These are phyloP conservation scores for Endocalyx cinctus DNA, from an alignment of 2,329 filamentous ascomycete species.

Conservation along the genomic window DNA sequence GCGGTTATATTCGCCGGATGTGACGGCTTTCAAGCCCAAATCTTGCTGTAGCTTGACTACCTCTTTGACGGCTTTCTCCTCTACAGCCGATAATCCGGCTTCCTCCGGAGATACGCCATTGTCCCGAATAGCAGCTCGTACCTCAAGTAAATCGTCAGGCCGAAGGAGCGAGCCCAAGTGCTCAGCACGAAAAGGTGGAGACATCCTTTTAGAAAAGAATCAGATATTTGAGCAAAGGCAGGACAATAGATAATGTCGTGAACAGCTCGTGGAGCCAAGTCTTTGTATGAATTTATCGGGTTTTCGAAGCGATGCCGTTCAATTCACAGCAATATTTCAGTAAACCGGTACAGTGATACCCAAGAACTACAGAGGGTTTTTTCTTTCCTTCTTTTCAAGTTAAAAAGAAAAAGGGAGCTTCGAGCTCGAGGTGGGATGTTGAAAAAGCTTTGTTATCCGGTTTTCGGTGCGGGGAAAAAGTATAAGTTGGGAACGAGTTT, in stretches of 20 bases:
- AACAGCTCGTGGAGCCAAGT: too few species aligned
- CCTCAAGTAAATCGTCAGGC: conserved; percentile 59
- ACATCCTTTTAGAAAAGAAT: conserved; percentile 12
- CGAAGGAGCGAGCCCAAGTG: conserved; percentile 71
- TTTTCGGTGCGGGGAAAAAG: too few species aligned
- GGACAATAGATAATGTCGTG: not conserved
- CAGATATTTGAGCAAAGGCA: not conserved
- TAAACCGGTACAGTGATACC: too few species aligned
- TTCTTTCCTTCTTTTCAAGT: too few species aligned
- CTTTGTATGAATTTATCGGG: too few species aligned
- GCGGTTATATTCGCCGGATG: conserved; percentile 64
- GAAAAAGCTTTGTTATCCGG: too few species aligned
- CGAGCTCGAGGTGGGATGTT: too few species aligned
- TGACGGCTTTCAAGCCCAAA: conserved; percentile 62
- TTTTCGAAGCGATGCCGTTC: too few species aligned
- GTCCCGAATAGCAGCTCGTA: conserved; percentile 55
- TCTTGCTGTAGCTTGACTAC: conserved; percentile 66
- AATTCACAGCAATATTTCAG: too few species aligned
- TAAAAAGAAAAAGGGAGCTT: too few species aligned
- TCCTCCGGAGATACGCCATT: conserved; percentile 50
- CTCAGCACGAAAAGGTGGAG: conserved; percentile 66
- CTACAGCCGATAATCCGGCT: conserved; percentile 51
- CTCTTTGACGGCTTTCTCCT: conserved; percentile 61
- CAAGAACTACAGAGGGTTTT: too few species aligned
- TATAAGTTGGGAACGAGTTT: too few species aligned